Conservation (phyloP, 352 stramenopile genomes). For the Globisporangium carolinianum region DNA sequence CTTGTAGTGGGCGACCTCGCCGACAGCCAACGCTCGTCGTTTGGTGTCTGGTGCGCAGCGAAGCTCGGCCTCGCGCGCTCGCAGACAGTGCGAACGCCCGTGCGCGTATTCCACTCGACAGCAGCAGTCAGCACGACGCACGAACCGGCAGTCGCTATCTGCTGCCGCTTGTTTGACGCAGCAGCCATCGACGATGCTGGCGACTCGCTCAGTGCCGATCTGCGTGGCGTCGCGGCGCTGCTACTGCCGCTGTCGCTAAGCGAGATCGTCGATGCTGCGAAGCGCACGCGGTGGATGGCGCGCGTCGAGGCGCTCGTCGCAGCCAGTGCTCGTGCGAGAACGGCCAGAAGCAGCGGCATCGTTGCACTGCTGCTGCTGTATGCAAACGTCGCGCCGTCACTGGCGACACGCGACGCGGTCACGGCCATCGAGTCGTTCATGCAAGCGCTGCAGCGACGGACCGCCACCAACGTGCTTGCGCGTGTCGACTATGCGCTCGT, state of each 20-base stretch:
- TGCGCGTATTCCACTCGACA: constrained; percentile 14
- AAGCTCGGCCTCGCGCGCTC: constrained; percentile 24
- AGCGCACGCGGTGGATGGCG: constrained; percentile 32
- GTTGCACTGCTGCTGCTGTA: constrained; percentile 38
- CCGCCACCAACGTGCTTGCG: constrained; percentile 15
- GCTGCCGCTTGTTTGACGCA: constrained; percentile 54
- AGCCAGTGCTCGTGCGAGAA: no score
- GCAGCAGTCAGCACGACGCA: neutral
- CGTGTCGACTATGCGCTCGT: constrained; percentile 14
- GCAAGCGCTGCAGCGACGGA: constrained; percentile 20
- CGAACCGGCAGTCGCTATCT: constrained; percentile 22
- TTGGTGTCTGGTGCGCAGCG: constrained; percentile 68
- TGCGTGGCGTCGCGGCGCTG: constrained; percentile 42
- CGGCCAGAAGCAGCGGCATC: constrained; percentile 11
- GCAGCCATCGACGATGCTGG: constrained; percentile 13
- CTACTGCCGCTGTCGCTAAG: constrained; percentile 52
- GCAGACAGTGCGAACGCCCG: constrained; percentile 13
- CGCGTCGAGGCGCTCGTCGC: constrained; percentile 26
- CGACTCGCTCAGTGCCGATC: constrained; percentile 14
- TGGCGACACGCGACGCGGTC: constrained; percentile 9
- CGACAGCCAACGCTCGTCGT: constrained; percentile 41
- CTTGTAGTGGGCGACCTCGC: constrained; percentile 67
- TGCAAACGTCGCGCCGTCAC: constrained; percentile 18
- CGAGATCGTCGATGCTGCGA: constrained; percentile 22
- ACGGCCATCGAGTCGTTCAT: constrained; percentile 21